phyloP scores from a whole-genome alignment of 2,329 filamentous ascomycete genomes.

The Corynespora cassiicola region DNA sequence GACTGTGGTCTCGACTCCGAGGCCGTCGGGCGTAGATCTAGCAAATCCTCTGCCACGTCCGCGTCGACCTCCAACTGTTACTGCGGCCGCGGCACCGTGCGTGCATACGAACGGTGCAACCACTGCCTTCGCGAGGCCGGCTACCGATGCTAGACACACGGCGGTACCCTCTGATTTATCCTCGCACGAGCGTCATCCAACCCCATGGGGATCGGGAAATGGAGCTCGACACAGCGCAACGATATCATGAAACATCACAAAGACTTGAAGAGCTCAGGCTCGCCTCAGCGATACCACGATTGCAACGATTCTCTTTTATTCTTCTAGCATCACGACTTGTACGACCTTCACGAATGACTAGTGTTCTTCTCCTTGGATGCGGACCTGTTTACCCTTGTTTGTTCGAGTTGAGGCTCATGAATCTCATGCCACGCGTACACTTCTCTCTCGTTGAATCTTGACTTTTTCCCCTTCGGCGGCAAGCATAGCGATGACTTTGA shows the following conservation, averaged over 20 bases:
- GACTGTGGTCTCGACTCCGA: constrained; percentile 52
- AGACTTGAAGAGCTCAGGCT: constrained; percentile 46
- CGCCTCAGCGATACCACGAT: constrained; percentile 43
- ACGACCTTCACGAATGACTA: constrained; percentile 13
- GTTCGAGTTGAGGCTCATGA: constrained; percentile 9
- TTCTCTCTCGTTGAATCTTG: constrained; percentile 25
- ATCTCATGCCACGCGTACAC: background rate
- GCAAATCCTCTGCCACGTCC: constrained; percentile 39
- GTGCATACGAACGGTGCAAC: constrained; percentile 51
- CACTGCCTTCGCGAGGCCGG: constrained; percentile 51
- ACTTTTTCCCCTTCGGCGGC: constrained; percentile 22
- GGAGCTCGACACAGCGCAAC: no score
- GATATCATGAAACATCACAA: constrained; percentile 29
- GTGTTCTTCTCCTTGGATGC: constrained; percentile 1
- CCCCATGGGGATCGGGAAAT: no score
- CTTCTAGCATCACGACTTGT: constrained; percentile 13
- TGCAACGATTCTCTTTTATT: constrained; percentile 18
- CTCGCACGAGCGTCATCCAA: constrained; percentile 7
- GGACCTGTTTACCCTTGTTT: constrained; percentile 3
- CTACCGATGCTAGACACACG: constrained; percentile 33
- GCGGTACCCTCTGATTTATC: constrained; percentile 1
- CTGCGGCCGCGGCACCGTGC: constrained; percentile 47
- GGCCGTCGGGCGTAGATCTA: constrained; percentile 34
- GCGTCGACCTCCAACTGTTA: constrained; percentile 34
- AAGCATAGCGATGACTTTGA: constrained; percentile 45